Evolutionary conservation across 805 yeast species (phyloP), one percentile per base, ranked within the genome.

Genomic region (Blastobotrys americana): DNA sequence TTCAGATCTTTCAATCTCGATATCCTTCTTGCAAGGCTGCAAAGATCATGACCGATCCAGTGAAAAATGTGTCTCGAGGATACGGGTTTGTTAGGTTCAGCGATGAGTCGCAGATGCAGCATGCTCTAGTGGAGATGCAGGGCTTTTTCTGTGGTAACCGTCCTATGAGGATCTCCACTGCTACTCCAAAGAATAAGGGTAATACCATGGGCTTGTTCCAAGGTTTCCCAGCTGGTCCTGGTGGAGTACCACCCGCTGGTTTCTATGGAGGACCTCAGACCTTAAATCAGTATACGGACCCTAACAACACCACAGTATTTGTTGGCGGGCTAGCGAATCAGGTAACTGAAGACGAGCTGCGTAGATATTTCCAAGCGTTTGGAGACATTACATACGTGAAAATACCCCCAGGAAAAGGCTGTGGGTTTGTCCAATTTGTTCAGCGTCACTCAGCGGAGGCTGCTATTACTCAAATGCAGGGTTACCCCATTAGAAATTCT

Each of bases 391-490:
- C 64, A 13, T 78, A 76, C 38, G 67, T 76, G 17, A 71, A 78
- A 38, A 69, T 82, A 42, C 94, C 94, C 3, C 75, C 79, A 4
- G 90, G 85, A 9, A 81, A 80, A 51, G 84, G 84, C 49, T 86
- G 95, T 65, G 96, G 95, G 0, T 87, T 89, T 66, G 87, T 88
- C 43, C 94, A 85, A 63, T 88, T 76, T 60, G 76, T 78, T 34
- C 77, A 81, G 43, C 71, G 95, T 46, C 77, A 78, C 37, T 79
- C 85, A 53, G 96, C 96, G 1, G 96, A 89, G 64, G 73, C 73
- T 44, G 95, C 96, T 8, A 84, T 88, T 50, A 71, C 77, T 28
- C 83, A 81, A 51, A 83, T 88, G 94, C 95, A 88, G 65, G 95
- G 95, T 6, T 85, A 79, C 59, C 86, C 87, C 31, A 81, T 88